phyloP scores from a whole-genome alignment of 176 grass and related monocot genomes.

The Guadua angustifolia region DNA sequence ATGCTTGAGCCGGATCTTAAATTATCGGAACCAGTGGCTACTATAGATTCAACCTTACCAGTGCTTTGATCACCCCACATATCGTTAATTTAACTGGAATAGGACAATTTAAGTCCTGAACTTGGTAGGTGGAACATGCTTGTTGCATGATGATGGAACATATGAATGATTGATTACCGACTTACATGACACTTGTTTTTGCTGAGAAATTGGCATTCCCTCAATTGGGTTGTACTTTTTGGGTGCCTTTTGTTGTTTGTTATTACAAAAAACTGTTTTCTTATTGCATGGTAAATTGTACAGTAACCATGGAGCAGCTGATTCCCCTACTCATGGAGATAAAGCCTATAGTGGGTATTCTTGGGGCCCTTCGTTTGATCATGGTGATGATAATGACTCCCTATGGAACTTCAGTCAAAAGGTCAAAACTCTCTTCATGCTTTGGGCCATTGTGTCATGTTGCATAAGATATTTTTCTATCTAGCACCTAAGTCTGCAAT shows the following conservation, averaged over 20 bases:
- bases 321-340: conserved; percentile 69
- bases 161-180: background rate
- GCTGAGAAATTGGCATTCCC: conserved; percentile 3
- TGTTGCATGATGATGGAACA: conserved; percentile 30
- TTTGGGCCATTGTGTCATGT: conserved; percentile 17
- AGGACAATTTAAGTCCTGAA: background rate
- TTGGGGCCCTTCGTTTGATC: conserved; percentile 86
- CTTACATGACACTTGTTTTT: conserved; percentile 9
- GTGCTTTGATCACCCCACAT: conserved; percentile 12
- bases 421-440: conserved; percentile 36
- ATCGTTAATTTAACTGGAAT: conserved; percentile 9
- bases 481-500: conserved; percentile 27
- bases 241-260: background rate
- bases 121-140: conserved; percentile 1
- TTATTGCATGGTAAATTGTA: conserved; percentile 50
- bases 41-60: conserved; percentile 6
- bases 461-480: conserved; percentile 20
- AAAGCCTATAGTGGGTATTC: conserved; percentile 59
- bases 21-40: background rate
- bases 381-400: conserved; percentile 77
- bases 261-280: conserved; percentile 18
- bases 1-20: conserved; percentile 7
- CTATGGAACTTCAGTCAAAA: conserved; percentile 84
- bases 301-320: conserved; percentile 67
- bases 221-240: background rate